phyloP scores from a whole-genome alignment of 305 asterid species.

The Rubia occidens region DNA sequence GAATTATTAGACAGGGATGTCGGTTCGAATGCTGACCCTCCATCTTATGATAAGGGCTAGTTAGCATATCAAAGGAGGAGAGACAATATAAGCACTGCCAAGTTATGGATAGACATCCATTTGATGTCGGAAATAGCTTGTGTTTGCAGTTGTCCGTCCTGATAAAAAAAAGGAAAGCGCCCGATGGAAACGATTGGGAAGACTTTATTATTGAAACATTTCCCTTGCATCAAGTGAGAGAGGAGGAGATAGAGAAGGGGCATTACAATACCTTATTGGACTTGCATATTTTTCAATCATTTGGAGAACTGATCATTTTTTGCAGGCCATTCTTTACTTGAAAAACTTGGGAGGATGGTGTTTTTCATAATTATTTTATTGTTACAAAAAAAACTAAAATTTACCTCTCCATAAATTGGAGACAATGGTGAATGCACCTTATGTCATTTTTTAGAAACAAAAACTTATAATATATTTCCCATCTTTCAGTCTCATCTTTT shows the following conservation, averaged over 20 bases:
- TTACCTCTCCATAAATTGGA: too few species aligned
- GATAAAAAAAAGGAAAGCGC: slow-evolving; percentile 35
- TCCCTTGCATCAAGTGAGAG: slow-evolving; percentile 56
- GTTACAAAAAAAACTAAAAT: too few species aligned
- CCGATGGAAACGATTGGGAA: slow-evolving; percentile 40
- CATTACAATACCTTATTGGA: slow-evolving; percentile 66
- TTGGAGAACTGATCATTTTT: slow-evolving; percentile 8
- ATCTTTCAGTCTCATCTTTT: too few species aligned
- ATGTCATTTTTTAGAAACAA: too few species aligned
- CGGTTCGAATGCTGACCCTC: slow-evolving; percentile 57
- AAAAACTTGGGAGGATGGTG: too few species aligned
- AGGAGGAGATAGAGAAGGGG: slow-evolving; percentile 74
- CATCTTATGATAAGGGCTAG: slow-evolving; percentile 52
- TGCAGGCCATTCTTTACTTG: too few species aligned
- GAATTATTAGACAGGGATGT: slow-evolving; percentile 61
- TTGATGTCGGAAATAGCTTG: slow-evolving; percentile 13
- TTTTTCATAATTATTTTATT: neutral
- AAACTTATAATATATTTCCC: too few species aligned
- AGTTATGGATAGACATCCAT: slow-evolving; percentile 48
- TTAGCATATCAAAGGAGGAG: slow-evolving; percentile 37
- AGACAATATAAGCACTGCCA: slow-evolving; percentile 59
- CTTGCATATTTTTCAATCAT: slow-evolving; percentile 50
- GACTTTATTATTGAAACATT: slow-evolving; percentile 81
- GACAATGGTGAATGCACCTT: too few species aligned
- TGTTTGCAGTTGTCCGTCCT: slow-evolving; percentile 16